Evolutionary conservation across 495 filamentous ascomycete genomes (phyloP), one percentile per base, ranked within the genome.

Genomic region (Hypoxylon lienhwacheense): DNA sequence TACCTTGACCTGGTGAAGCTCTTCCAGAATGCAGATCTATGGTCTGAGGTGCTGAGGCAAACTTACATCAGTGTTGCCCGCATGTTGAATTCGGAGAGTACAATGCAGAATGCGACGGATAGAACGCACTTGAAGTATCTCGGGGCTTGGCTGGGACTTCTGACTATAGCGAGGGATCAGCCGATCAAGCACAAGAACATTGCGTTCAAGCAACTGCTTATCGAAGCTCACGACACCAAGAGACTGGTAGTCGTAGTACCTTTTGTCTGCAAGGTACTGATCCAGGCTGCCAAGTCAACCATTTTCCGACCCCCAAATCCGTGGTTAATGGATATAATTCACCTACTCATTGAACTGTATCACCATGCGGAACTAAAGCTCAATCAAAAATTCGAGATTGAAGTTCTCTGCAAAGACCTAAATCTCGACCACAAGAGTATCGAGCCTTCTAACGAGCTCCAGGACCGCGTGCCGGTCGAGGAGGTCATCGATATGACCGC

Each of bases 311-410:
- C 93, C 6, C 92, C 93, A 8, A 97, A 97, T 64, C 93, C 93
- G 7, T 99, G 93, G 93, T 54, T 95, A 48, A 92, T 97, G 89
- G 93, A 97, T 48, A 89, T 97, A 28, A 77, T 97, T 44, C 79
- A 86, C 31, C 73, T 96, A 10, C 77, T 99, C 39, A 85, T 93
- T 43, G 93, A 97, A 57, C 80, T 99, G 11, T 97, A 97, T 55
- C 84, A 95, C 53, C 85, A 83, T 62, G 89, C 88, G n/a, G 90
- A 96, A 56, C 70, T 97, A 33, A 97, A 96, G 67, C 78, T 97
- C 31, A 96, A 97, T 58, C 82, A 92, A 25, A 97, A 95, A 63
- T 99, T 99, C 59, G 93, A 97, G 66, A 97, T 99, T 57, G 93
- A 99, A 67, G 90, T 97, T 5, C 77, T 99, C 7, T 97, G 90